These are phyloP conservation scores for Daldinia loculata DNA, from an alignment of 495 filamentous ascomycete species.

Conservation along the genomic window DNA sequence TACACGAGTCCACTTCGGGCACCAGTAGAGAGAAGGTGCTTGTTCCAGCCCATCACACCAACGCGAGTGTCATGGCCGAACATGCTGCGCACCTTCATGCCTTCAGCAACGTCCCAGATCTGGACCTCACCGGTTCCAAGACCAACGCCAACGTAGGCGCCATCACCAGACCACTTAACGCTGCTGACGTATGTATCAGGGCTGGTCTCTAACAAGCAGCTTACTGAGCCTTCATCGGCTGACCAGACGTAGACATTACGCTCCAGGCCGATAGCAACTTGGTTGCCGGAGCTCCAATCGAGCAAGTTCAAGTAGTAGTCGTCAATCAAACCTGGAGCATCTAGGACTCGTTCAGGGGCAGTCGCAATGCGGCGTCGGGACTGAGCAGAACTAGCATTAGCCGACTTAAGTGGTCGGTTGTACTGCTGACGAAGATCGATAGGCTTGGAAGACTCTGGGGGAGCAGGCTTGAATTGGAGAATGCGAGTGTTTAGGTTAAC, in stretches of 20 bases:
- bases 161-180: constrained; percentile 98
- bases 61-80: constrained; percentile 96
- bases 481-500: constrained; percentile 94
- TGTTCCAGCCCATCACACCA: constrained; percentile 98
- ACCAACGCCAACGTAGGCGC: constrained; percentile 94
- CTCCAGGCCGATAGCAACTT: constrained; percentile 96
- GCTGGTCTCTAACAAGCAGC: constrained; percentile 82
- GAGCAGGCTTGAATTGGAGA: constrained; percentile 96
- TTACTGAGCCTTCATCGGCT: constrained; percentile 90
- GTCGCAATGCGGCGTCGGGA: constrained; percentile 91
- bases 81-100: constrained; percentile 96
- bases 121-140: constrained; percentile 96
- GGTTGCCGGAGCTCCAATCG: constrained; percentile 97
- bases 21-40: constrained; percentile 94
- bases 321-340: constrained; percentile 93
- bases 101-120: constrained; percentile 98
- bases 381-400: constrained; percentile 75
- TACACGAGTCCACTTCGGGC: constrained; percentile 94
- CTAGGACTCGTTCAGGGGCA: constrained; percentile 95
- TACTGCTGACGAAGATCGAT: constrained; percentile 98
- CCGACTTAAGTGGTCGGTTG: constrained; percentile 90
- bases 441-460: constrained; percentile 95
- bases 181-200: constrained; percentile 96
- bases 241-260: constrained; percentile 99
- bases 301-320: constrained; percentile 99